Evolutionary conservation across 371 early-diverging fungal species (phyloP).

Genomic region (Apophysomyces sp.): DNA sequence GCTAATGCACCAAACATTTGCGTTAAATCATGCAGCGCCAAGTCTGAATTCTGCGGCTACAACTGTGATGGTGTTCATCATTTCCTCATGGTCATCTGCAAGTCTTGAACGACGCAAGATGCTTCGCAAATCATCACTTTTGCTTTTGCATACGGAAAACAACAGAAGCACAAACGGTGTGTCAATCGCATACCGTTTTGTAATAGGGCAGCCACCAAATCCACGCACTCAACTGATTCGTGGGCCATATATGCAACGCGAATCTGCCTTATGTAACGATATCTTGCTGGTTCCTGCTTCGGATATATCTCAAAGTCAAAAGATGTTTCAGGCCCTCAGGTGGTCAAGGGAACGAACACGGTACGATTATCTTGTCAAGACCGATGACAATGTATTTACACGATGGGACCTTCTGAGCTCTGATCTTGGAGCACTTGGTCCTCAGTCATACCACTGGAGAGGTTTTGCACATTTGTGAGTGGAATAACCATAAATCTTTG

Average conservation of each 20-base stretch:
- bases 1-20: constrained; percentile 34
- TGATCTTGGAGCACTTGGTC: constrained; percentile 42
- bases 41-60: constrained; percentile 11
- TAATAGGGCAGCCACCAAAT: constrained; percentile 56
- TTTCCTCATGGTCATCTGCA: constrained; percentile 56
- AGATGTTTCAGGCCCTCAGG: constrained; percentile 51
- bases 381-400: constrained; percentile 63
- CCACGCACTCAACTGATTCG: constrained; percentile 33
- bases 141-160: constrained; percentile 26
- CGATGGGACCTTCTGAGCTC: constrained; percentile 49
- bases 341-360: constrained; percentile 43
- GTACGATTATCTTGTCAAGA: constrained; percentile 61
- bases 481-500: no score
- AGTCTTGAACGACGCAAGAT: constrained; percentile 37
- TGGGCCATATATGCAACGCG: constrained; percentile 39
- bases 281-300: constrained; percentile 57
- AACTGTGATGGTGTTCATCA: constrained; percentile 43
- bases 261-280: constrained; percentile 48
- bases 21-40: constrained; percentile 12
- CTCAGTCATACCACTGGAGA: constrained; percentile 47
- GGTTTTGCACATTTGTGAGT: constrained; percentile 58
- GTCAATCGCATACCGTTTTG: constrained; percentile 52
- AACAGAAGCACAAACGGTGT: constrained; percentile 10
- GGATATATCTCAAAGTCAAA: constrained; percentile 51
- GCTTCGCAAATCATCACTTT: constrained; percentile 43